Evolutionary conservation across 2,329 filamentous ascomycete species (phyloP).

Genomic region (Chaetomiaceae sp.): DNA sequence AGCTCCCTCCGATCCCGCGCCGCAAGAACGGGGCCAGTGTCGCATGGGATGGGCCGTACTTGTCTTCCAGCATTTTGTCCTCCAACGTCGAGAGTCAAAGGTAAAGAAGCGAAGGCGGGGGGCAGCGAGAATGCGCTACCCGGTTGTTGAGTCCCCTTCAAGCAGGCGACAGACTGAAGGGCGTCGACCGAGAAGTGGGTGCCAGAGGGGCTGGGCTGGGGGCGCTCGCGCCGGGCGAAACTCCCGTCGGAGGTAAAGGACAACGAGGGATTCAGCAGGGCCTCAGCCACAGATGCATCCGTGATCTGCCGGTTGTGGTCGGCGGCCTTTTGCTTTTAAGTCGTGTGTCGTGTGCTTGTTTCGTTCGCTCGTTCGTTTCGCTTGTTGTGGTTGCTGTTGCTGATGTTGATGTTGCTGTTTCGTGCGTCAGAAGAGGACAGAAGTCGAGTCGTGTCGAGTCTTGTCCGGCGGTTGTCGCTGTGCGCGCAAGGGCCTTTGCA

Average conservation of each 20-base stretch:
- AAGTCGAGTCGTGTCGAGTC: not conserved
- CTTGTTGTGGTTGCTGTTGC: too few relatives aligned
- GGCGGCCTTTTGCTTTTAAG: not conserved
- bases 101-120: conserved; percentile 21
- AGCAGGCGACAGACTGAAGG: conserved; percentile 3
- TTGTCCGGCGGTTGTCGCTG: conserved; percentile 1
- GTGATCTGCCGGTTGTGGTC: conserved; percentile 3
- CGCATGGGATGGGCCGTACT: conserved; percentile 32
- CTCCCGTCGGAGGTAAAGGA: conserved; percentile 8
- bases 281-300: conserved; percentile 19
- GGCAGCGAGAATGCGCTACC: conserved; percentile 22
- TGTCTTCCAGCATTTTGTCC: conserved; percentile 42
- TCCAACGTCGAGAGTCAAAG: conserved; percentile 19
- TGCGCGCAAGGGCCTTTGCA: not conserved
- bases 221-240: conserved; percentile 27
- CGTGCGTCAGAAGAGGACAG: conserved; percentile 13
- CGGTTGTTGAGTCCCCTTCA: not conserved
- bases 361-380: conserved; percentile 1
- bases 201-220: conserved; percentile 8
- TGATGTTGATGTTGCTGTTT: too few relatives aligned
- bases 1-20: conserved; percentile 9
- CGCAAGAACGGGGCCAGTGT: not conserved
- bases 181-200: not conserved
- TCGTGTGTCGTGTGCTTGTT: not conserved
- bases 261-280: conserved; percentile 11